Percentiles rank a stretch among this genome's conserved stretches.
Conservation (phyloP, 2,329 filamentous ascomycete species). For the Zarea fungicola region DNA sequence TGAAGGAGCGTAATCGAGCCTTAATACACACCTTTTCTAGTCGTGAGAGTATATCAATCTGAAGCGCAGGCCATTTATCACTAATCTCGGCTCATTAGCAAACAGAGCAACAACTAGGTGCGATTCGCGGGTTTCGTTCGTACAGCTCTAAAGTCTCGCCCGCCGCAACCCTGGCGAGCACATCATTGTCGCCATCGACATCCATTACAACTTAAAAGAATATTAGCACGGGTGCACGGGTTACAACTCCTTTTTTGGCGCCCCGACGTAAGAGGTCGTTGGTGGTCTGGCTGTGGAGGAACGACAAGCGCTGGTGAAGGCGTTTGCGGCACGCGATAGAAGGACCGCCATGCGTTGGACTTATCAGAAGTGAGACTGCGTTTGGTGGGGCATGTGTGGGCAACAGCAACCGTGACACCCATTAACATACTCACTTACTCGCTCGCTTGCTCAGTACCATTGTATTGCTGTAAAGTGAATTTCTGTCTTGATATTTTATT, state of each 20-base stretch:
- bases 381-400: too few species aligned
- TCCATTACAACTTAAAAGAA: conserved; percentile 40
- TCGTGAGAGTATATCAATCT: conserved; percentile 59
- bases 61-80: conserved; percentile 62
- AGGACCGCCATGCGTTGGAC: too few species aligned
- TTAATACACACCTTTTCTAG: conserved; percentile 59
- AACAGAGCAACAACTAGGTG: neutral
- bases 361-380: too few species aligned
- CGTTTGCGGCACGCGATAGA: too few species aligned
- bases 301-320: too few species aligned
- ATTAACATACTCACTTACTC: too few species aligned
- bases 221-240: neutral
- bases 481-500: too few species aligned
- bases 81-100: conserved; percentile 36
- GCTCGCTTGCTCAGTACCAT: too few species aligned
- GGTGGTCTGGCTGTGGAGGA: too few species aligned
- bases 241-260: neutral
- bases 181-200: conserved; percentile 47
- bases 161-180: conserved; percentile 43
- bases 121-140: conserved; percentile 21
- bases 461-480: too few species aligned
- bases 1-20: too few species aligned
- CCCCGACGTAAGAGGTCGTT: neutral
- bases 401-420: too few species aligned
- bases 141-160: conserved; percentile 54